Conservation (phyloP, 768 basidiomycete genomes). For the Porphyrellus cyaneotinctus region DNA sequence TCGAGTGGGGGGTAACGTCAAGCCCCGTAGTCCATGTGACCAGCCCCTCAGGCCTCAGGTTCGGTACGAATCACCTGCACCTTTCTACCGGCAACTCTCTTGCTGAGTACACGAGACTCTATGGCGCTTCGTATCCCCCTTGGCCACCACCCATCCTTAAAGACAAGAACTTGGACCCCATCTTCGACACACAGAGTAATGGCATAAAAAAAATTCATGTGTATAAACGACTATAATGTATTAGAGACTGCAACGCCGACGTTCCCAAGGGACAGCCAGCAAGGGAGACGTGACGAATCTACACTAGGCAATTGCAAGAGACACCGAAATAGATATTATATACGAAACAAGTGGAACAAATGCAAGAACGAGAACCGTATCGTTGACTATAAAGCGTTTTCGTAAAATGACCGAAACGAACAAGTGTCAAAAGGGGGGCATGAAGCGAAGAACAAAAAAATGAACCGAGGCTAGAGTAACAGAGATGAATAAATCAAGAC, state of each 20-base stretch:
- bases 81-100: too few relatives aligned
- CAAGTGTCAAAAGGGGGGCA: conserved; percentile 2
- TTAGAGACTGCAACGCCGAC: conserved; percentile 27
- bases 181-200: too few relatives aligned
- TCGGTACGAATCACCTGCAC: too few relatives aligned
- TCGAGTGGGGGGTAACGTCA: too few relatives aligned
- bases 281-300: conserved; percentile 17
- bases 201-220: neutral
- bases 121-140: too few relatives aligned
- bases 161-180: too few relatives aligned
- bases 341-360: conserved; percentile 23
- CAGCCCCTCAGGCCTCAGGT: too few relatives aligned
- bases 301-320: conserved; percentile 24
- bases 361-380: conserved; percentile 15
- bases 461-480: conserved; percentile 13
- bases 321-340: conserved; percentile 31
- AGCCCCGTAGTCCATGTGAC: too few relatives aligned
- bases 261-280: neutral
- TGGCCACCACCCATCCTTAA: too few relatives aligned
- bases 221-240: conserved; percentile 36
- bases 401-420: conserved; percentile 10
- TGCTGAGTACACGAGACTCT: too few relatives aligned
- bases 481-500: conserved; percentile 26
- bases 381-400: conserved; percentile 19
- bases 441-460: conserved; percentile 7